Evolutionary conservation across 257 asterid species (phyloP).

Genomic region (Fraxinus excelsior): DNA sequence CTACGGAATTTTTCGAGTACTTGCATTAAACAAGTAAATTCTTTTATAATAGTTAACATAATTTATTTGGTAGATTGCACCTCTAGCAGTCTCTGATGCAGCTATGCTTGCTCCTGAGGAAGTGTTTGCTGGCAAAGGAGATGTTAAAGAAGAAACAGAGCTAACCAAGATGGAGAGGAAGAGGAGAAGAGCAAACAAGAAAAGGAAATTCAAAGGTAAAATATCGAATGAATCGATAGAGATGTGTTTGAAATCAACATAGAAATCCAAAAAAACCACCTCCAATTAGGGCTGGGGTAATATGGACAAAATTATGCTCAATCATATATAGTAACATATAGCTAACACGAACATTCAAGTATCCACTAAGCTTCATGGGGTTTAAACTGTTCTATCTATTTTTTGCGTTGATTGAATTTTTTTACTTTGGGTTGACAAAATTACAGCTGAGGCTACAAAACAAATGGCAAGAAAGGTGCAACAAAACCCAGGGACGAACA

Average conservation of each 20-base stretch:
- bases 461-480: slow-evolving; percentile 45
- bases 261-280: background rate
- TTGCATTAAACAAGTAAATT: background rate
- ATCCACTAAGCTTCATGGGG: background rate
- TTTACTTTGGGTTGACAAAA: slow-evolving; percentile 18
- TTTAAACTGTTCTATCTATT: slow-evolving; percentile 10
- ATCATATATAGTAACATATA: background rate
- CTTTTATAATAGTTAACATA: slow-evolving; percentile 5
- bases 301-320: background rate
- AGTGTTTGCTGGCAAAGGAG: slow-evolving; percentile 87
- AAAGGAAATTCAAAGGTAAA: slow-evolving; percentile 79
- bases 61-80: slow-evolving; percentile 68
- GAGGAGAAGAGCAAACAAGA: slow-evolving; percentile 93
- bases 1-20: background rate
- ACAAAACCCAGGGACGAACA: slow-evolving; percentile 31
- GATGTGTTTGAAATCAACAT: background rate
- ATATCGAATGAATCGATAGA: background rate
- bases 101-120: slow-evolving; percentile 99
- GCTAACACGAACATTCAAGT: background rate
- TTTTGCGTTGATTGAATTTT: background rate
- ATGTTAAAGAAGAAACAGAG: slow-evolving; percentile 89
- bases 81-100: slow-evolving; percentile 92
- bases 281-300: background rate
- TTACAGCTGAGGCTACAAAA: slow-evolving; percentile 57
- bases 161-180: slow-evolving; percentile 78